Evolutionary conservation across 345 rosid genomes (phyloP), one percentile per base, ranked within the genome.

Genomic region (Aethionema arabicum): DNA sequence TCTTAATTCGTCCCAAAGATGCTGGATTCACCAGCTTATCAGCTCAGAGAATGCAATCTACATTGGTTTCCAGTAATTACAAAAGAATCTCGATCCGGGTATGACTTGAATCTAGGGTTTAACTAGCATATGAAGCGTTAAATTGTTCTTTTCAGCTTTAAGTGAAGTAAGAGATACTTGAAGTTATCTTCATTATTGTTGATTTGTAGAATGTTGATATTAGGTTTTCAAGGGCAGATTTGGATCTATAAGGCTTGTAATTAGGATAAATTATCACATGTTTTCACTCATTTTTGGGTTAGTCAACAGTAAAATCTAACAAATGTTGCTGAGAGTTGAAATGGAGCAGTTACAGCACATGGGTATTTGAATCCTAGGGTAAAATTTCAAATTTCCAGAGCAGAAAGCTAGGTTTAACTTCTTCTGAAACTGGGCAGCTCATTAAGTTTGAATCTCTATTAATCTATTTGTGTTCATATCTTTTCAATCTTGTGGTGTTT

Each of bases 21-120:
- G 66, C 58, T 36, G 50, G 7, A 53, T 58, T 53, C 61, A 32
- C 51, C 38, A 65, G 66, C 75, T 71, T 71, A 65, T 65, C 75
- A 71, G 44, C 66, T 50, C 56, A 55, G 16, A 44, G 38, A 44
- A 51, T 71, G 70, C 66, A 56, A 70, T 71, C 75, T 11, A 58
- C 44, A 59, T 59, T 65, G 51, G 75, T 71, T 71, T 52, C 70
- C 27, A 71, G 50, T 11, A 58, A 38, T 5, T 52, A 45, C 8
- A 44, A 70, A 45, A 71, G 58, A 71, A 44, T 71, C 45, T 65
- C 75, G 43, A 65, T 71, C 70, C 48, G 43, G 75, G 75, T 71
- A 58, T 31, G 39, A 3, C 48, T 50, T 48, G 27, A 35, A 41
- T 43, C 32, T 4, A 6, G 5, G 16, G 36, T 51, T 43, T 48